phyloP scores from a whole-genome alignment of 768 basidiomycete genomes.

The Rhizopogon vinicolor region DNA sequence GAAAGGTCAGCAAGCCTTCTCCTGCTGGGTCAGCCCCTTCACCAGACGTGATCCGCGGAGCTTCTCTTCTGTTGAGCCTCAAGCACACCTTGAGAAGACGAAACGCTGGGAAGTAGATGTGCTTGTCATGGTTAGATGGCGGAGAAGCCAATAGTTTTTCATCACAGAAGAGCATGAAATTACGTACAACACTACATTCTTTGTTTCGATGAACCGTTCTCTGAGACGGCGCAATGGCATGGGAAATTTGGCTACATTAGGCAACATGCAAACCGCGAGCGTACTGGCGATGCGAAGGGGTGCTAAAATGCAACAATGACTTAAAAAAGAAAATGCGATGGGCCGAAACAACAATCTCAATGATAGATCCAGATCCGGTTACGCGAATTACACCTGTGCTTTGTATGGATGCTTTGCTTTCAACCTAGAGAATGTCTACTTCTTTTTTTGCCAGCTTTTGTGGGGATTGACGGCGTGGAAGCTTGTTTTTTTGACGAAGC shows the following conservation, averaged over 20 bases:
- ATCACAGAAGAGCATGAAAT: not conserved
- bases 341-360: slow-evolving; percentile 14
- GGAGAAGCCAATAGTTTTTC: not conserved
- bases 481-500: slow-evolving; percentile 9
- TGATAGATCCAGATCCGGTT: slow-evolving; percentile 7
- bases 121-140: not conserved
- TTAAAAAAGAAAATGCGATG: slow-evolving; percentile 23
- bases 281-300: slow-evolving; percentile 21
- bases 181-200: not conserved
- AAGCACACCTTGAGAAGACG: slow-evolving; percentile 20
- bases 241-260: slow-evolving; percentile 23
- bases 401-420: slow-evolving; percentile 9
- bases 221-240: slow-evolving; percentile 2
- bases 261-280: slow-evolving; percentile 13
- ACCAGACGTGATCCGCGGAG: slow-evolving; percentile 23
- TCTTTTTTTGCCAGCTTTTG: slow-evolving; percentile 27
- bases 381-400: slow-evolving; percentile 7
- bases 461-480: slow-evolving; percentile 8
- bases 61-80: slow-evolving; percentile 22
- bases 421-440: slow-evolving; percentile 25
- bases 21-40: slow-evolving; percentile 2
- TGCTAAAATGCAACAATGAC: slow-evolving; percentile 20
- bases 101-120: not conserved
- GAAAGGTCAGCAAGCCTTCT: not conserved
- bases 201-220: not conserved